Conservation (phyloP, 2,329 filamentous ascomycete species). For the Ophiostoma fasciatum region DNA sequence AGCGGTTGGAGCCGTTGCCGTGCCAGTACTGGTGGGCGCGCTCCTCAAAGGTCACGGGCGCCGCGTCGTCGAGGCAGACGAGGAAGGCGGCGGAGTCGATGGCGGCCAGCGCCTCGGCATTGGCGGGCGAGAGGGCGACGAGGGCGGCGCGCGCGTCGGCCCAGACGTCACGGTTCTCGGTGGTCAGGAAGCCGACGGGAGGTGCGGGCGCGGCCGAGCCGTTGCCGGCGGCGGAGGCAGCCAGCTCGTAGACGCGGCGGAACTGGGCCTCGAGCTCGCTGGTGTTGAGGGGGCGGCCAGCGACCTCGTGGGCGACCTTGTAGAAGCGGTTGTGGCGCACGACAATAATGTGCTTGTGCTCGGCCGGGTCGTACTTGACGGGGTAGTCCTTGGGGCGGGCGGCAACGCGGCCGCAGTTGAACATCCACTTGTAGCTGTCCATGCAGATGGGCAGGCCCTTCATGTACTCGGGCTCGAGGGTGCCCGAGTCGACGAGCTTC, state of each 20-base stretch:
- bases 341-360: conserved; percentile 73
- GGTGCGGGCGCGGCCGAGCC: conserved; percentile 39
- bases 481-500: conserved; percentile 68
- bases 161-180: conserved; percentile 89
- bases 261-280: conserved; percentile 87
- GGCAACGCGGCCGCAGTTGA: conserved; percentile 80
- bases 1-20: conserved; percentile 87
- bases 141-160: conserved; percentile 67
- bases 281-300: conserved; percentile 74
- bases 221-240: conserved; percentile 22
- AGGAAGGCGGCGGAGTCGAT: conserved; percentile 86
- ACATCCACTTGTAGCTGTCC: conserved; percentile 99
- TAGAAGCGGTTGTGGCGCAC: conserved; percentile 96
- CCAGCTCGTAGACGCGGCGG: conserved; percentile 65
- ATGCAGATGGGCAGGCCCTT: conserved; percentile 95
- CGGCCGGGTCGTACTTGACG: conserved; percentile 56
- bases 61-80: conserved; percentile 82
- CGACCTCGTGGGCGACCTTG: conserved; percentile 71
- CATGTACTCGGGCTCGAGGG: conserved; percentile 96
- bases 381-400: conserved; percentile 70
- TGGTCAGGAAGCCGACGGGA: conserved; percentile 71
- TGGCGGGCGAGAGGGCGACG: conserved; percentile 60
- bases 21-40: conserved; percentile 96
- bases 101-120: conserved; percentile 60
- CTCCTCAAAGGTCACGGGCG: conserved; percentile 87